Base-by-base conservation (phyloP, 345 rosid genomes). In the Citrus sinensis region DNA sequence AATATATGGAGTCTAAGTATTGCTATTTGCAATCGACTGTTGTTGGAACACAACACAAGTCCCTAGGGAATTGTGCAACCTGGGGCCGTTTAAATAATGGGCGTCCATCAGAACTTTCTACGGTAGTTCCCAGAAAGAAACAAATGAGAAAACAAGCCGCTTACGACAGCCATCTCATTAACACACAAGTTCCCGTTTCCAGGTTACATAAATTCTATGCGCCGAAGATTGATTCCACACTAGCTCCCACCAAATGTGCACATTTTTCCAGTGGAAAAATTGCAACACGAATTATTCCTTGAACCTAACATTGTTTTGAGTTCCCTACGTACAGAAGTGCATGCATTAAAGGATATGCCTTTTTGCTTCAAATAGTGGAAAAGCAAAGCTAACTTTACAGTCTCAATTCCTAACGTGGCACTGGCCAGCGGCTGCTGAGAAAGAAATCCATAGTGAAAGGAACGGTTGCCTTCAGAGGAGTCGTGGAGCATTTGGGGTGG, bases 61-160 rank as follows among this genome's bases (percentile, higher is more conserved):
- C 51, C 22, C 42, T 6, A 20, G 19, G 22, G 13, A 9, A 75
- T 19, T 25, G 24, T 30, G 22, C 64, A 6, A 30, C 22, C 8
- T 13, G 46, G 62, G 71, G 16, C 78, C 61, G 30, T 49, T 63
- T 49, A 32, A 42, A 32, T 63, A 40, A 30, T 22, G 62, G 32
- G 22, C n/a, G 4, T 11, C 32, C 32, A 7, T 19, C 32, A 51
- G 71, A 34, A 66, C 64, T 76, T 79, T 61, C 81, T 51, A 3
- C 7, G 80, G 42, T 42, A 35, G 25, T 82, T 82, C 79, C 73
- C 16, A 42, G 76, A 64, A 82, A 64, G 35, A 65, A 37, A 56
- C 82, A 82, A 54, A 78, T 1, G 40, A 37, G 39, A 77, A 73
- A 78, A 20, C 4, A 30, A 29, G 73, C 40, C 54, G 61, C 61